Base-by-base conservation (phyloP, 1,284 basidiomycete genomes). In the Cystobasidium pallidum region DNA sequence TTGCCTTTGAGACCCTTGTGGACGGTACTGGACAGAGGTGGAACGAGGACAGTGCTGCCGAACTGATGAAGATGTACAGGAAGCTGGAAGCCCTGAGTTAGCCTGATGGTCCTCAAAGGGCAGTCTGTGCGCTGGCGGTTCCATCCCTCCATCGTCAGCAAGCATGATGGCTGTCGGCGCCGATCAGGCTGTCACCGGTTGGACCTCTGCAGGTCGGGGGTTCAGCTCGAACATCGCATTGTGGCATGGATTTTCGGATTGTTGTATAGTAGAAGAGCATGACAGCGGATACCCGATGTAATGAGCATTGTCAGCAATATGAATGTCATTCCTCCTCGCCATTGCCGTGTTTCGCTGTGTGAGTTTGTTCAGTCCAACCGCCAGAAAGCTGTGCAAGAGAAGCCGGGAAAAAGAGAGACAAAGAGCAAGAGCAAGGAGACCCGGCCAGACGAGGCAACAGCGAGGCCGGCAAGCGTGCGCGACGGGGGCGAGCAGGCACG, bases 361-460 rank as follows among this genome's bases (percentile, higher is more conserved):
- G 36, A 21, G 41, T 43, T 28, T 61, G 58, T 61, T 61, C 58
- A 28, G 41, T n/a, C 41, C 39, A 61, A 61, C 32, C 30, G 55
- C 21, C 21, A 24, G 8, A 4, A 26, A 51, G 24, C 26, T 28
- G 52, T 21, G 49, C 13, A 19, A 41, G 58, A 24, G 26, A 43
- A 28, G 17, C 10, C 17, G 45, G 58, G 45, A 24, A 61, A 21
- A 8, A 21, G n/a, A 32, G 19, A 1, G 15, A 17, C 39, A n/a
- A 39, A n/a, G n/a, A n/a, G n/a, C n/a, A 39, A 26, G 34, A 28
- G 39, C 24, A 43, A n/a, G 58, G 26, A 43, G 11, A 43, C 8
- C 7, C 21, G 41, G 34, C 30, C 19, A 43, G 57, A 39, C 39
- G 57, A 61, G 58, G 26, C 21, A 45, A 45, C 21, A 43, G 39